Base-by-base conservation (phyloP, 192 early-diverging fungal species). In the Entomortierella chlamydospora region DNA sequence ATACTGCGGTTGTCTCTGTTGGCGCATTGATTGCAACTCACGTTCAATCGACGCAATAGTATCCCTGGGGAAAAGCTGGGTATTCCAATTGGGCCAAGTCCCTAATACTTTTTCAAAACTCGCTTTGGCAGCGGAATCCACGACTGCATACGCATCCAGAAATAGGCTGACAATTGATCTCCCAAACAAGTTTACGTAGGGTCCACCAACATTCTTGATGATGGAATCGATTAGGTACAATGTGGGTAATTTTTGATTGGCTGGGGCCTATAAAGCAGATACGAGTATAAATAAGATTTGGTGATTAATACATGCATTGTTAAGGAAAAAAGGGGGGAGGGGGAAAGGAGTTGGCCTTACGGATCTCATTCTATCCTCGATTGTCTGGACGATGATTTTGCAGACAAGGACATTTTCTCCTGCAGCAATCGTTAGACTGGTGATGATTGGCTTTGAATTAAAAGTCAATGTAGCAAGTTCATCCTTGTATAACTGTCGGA, bases 151-250 rank as follows among this genome's bases (percentile, higher is more conserved):
- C 33, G 95, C 89, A 55, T 89, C 88, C 34, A 92, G 64, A 68
- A 97, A 99, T 7, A 90, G 82, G 43, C 66, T 83, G n/a, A 86
- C 89, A 61, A 99, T 86, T 41, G 92, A 90, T 13, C 87, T 81
- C 33, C 87, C 82, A 84, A 99, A 95, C 23, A 91, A 77, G 20
- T 79, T 70, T 4, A 93, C 63, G 83, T 96, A 99, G 25, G 83
- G 83, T 17, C 85, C 89, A 25, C 96, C 95, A 45, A 96, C 93
- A 81, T 97, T 97, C 82, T 99, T 99, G 73, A 91, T 90, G 23
- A 99, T 99, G 20, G 97, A 99, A 84, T 99, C 97, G 31, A 99
- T 86, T 42, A 99, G 84, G 80, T 96, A 99, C 20, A 99, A 82
- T 0, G 92, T 85, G 12, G 96, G 96, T 13, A 99, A 87, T 82